Base-by-base conservation (phyloP, 2,329 filamentous ascomycete genomes). In the Alternaria arborescens region DNA sequence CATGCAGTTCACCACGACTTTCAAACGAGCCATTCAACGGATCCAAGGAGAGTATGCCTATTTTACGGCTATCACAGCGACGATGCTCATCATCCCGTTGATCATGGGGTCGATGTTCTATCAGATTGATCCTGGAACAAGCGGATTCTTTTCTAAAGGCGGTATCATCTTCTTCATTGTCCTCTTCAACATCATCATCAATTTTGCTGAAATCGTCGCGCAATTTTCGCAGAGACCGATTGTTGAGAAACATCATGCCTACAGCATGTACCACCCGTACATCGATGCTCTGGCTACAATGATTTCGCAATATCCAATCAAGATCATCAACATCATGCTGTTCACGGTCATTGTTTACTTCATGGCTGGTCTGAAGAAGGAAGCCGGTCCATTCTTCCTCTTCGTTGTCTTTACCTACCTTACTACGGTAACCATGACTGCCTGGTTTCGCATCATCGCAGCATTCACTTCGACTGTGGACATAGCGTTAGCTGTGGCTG, bases 241-340 rank as follows among this genome's bases (percentile, higher is more conserved):
- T 69, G 91, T 97, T 57, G 92, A 97, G 73, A 97, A 97, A 76
- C 93, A 97, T 67, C 79, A 83, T 52, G 86, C 89, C 51, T 97
- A 96, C 74, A 92, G 92, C 12, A 84, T 97, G 22, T 96, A 97
- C 71, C 93, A 94, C 71, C 92, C 93, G 0, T 92, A 89, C 10
- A 89, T 92, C 14, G 92, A 97, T 82, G 91, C 91, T 14, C 83
- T 91, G 8, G 58, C 68, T 5, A 59, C 64, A 2, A 75, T 82
- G 28, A 57, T 84, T 8, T 74, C 75, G 10, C 82, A 84, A 47
- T 67, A 84, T 61, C 82, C 82, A 0, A 78, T 79, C 48, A 83
- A 83, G 63, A 71, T 83, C 16, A 24, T 52, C 1, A 80, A 79
- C 28, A 70, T 73, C 11, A 68, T 83, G 2, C 46, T 69, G 16